phyloP scores from a whole-genome alignment of 2,329 filamentous ascomycete genomes.

The Helotiales sp. region DNA sequence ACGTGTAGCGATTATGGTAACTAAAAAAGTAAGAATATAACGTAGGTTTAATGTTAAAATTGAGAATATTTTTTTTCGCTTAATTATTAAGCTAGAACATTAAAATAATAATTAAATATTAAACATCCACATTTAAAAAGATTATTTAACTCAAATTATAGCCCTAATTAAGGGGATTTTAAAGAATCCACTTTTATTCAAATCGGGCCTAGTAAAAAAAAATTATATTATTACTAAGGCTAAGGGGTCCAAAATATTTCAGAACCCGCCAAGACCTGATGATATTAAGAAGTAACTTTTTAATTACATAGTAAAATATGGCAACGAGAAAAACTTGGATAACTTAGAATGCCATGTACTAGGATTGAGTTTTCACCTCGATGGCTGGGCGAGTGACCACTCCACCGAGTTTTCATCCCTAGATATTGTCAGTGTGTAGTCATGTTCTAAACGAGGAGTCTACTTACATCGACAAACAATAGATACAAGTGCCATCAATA shows the following conservation, averaged over 20 bases:
- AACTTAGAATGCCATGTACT: conserved; percentile 89
- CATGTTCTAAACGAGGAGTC: conserved; percentile 17
- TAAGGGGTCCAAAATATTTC: too few species aligned
- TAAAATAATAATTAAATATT: too few species aligned
- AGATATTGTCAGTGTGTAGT: conserved; percentile 7
- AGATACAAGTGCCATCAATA: conserved; percentile 86
- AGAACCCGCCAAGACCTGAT: too few species aligned
- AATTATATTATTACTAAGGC: too few species aligned
- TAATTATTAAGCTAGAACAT: too few species aligned
- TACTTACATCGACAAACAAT: conserved; percentile 74
- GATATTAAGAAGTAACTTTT: too few species aligned
- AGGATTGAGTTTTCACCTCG: conserved; percentile 88
- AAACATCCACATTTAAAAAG: too few species aligned
- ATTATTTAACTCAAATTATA: too few species aligned
- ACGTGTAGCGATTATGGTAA: neutral
- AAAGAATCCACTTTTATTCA: too few species aligned
- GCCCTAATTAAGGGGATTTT: too few species aligned
- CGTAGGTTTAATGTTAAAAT: neutral
- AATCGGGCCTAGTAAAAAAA: too few species aligned
- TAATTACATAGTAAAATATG: too few species aligned
- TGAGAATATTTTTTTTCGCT: neutral
- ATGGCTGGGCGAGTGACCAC: conserved; percentile 78
- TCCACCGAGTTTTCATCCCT: conserved; percentile 76
- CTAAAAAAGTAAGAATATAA: neutral
- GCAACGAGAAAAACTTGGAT: conserved; percentile 91